Percentiles rank a stretch among this genome's conserved stretches.
These are phyloP conservation scores for Carpinus fangiana DNA, from an alignment of 306 rosid genomes.

Conservation along the genomic window DNA sequence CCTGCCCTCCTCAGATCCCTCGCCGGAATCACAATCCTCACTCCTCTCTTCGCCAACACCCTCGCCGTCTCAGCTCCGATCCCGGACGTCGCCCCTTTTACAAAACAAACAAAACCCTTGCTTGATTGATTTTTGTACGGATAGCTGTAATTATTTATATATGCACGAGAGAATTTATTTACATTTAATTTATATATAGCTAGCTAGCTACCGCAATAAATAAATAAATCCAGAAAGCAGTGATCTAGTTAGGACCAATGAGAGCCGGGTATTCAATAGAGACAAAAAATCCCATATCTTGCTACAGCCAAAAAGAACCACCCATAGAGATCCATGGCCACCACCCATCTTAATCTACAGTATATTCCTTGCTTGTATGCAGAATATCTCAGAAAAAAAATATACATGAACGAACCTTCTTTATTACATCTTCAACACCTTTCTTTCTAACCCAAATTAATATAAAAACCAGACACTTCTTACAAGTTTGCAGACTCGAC, in stretches of 20 bases:
- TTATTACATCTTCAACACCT: too few species aligned
- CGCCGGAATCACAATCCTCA: conserved; percentile 79
- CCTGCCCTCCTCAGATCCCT: conserved; percentile 71
- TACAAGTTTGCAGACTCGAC: too few species aligned
- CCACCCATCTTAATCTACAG: not conserved
- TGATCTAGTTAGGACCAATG: conserved; percentile 33
- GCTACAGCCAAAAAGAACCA: conserved; percentile 44
- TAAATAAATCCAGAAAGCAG: conserved; percentile 11
- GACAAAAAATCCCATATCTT: conserved; percentile 43
- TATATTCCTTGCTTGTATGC: not conserved
- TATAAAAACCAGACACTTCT: too few species aligned
- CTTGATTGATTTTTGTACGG: not conserved
- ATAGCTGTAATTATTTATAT: not conserved
- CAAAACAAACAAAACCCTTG: conserved; percentile 3
- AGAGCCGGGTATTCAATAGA: conserved; percentile 30
- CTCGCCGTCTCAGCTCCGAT: conserved; percentile 97
- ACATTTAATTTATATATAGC: too few species aligned
- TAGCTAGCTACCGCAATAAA: too few species aligned
- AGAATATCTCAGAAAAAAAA: not conserved
- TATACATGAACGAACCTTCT: not conserved
- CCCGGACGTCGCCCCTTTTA: conserved; percentile 81
- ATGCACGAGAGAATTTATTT: too few species aligned
- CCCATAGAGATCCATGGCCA: not conserved
- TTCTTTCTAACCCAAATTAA: not conserved
- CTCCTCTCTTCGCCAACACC: conserved; percentile 89